Evolutionary conservation across 495 filamentous ascomycete genomes (phyloP).

Genomic region (Podospora bellae-mahoneyi): DNA sequence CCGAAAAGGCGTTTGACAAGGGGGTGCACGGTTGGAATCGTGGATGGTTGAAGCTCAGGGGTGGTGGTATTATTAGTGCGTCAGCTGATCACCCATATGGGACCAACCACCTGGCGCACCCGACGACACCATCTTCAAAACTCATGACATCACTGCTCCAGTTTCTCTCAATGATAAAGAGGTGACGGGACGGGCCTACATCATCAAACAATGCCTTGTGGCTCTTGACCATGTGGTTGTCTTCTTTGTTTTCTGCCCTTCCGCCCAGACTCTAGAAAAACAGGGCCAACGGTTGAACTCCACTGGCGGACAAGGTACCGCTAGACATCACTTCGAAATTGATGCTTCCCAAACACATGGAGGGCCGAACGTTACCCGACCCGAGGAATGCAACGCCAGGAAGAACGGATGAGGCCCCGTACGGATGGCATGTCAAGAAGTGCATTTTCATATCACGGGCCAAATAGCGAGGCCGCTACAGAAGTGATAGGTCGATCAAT

Average conservation of each 20-base stretch:
- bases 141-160: constrained; percentile 2
- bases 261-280: background rate
- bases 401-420: background rate
- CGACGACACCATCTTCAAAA: background rate
- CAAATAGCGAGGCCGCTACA: background rate
- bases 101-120: background rate
- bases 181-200: background rate
- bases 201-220: background rate
- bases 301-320: background rate
- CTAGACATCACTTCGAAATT: background rate
- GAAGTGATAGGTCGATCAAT: background rate
- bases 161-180: background rate
- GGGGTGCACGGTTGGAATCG: background rate
- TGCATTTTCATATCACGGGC: background rate
- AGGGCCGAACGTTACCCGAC: background rate
- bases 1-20: background rate
- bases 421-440: background rate
- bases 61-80: constrained; percentile 7
- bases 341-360: too few relatives aligned
- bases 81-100: constrained; percentile 8
- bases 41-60: background rate
- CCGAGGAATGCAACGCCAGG: background rate
- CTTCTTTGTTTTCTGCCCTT: background rate
- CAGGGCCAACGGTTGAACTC: background rate
- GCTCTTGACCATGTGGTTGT: background rate